Evolutionary conservation across 1,284 basidiomycete species (phyloP), one percentile per base, ranked within the genome.

Genomic region (Bjerkandera adusta): DNA sequence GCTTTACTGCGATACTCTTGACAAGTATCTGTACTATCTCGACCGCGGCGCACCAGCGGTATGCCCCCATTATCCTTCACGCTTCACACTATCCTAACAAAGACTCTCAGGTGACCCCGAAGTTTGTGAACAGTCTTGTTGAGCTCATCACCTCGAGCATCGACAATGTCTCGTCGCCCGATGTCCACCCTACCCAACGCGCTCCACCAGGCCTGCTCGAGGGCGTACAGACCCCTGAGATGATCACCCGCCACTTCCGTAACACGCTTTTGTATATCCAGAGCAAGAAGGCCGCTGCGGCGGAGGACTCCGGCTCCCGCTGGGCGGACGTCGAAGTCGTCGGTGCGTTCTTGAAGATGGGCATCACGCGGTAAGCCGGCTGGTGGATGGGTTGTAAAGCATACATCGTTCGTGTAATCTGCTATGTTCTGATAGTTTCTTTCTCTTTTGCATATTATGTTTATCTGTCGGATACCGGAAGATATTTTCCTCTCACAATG

Each of bases 21-120:
- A 97, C 65, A 86, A 85, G 56, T 97, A 97, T 64, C 69, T 97
- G 42, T 97, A 92, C 68, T 97, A 96, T 68, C 85, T 96, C 52
- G 94, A 97, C 61, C 89, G 85, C 47, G 89, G 88, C 35, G 90
- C 92, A 16, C 83, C 91, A 49, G 92, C 91, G 16, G 93, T 96
- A 61, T 63, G 83, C 72, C 2, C 2, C 24, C 4, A 40, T 38
- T 36, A 5, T 35, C 8, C 21, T 18, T 8, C 16, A 36, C 20
- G 37, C 30, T 22, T 22, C 26, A 16, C 46, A 30, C 43, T 24
- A 45, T 47, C 35, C 43, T 56, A 16, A 51, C 34, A 24, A 44
- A 18, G 27, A 16, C 25, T 24, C 43, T 3, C 61, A 92, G 89
- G 77, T 94, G 46, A 90, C 92, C 24, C 83, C 94, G 12, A 96